These are phyloP conservation scores for Eleusine indica DNA, from an alignment of 176 grass and related monocot genomes.

Conservation along the genomic window DNA sequence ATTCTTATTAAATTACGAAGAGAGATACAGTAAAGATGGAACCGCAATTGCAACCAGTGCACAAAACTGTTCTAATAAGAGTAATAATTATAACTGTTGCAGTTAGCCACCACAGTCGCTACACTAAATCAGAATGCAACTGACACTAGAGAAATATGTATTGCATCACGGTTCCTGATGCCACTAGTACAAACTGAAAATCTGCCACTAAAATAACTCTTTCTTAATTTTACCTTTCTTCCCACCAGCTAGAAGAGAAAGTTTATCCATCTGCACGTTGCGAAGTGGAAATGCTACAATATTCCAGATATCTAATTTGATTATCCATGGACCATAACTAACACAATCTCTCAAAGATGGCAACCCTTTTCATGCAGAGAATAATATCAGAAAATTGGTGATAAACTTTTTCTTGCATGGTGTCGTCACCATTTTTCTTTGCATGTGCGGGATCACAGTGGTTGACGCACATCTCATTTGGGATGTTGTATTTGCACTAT, in stretches of 20 bases:
- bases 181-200: background rate
- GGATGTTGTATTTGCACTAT: background rate
- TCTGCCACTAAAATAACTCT: background rate
- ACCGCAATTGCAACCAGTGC: background rate
- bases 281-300: background rate
- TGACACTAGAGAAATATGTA: background rate
- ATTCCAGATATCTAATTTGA: background rate
- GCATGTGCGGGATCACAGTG: constrained; percentile 4
- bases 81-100: background rate
- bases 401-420: background rate
- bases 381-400: background rate
- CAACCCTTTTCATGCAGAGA: background rate
- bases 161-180: background rate
- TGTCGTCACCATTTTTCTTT: background rate
- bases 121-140: background rate
- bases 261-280: background rate
- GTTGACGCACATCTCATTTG: background rate
- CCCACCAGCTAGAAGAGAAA: background rate
- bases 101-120: background rate
- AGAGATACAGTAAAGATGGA: background rate
- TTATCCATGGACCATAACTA: background rate
- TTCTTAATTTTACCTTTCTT: background rate
- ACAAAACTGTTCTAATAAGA: background rate
- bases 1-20: background rate
- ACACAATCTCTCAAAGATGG: background rate